These are phyloP conservation scores for Eucalyptus rudis DNA, from an alignment of 345 rosid genomes.

Conservation along the genomic window DNA sequence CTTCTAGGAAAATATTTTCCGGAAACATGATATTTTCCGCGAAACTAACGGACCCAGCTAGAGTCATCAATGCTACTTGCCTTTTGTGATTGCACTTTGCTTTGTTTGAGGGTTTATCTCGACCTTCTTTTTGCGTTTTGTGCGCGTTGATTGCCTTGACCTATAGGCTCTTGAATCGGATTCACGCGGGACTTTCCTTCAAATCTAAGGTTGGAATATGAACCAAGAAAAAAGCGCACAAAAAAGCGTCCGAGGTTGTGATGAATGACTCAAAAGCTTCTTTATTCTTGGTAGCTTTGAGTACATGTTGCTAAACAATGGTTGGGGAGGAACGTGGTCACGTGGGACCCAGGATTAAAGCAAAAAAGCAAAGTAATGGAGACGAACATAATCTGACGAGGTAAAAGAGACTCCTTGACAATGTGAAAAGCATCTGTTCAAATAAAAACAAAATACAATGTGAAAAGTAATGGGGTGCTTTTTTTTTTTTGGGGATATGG, in stretches of 20 bases:
- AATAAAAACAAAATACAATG: too few species aligned
- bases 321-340: accelerated
- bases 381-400: not conserved
- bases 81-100: accelerated
- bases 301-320: not conserved
- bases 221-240: accelerated
- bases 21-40: too few species aligned
- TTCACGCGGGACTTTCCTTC: not conserved
- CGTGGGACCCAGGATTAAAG: accelerated
- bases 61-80: not conserved
- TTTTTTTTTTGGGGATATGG: too few species aligned
- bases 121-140: accelerated
- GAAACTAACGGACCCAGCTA: too few species aligned
- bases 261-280: not conserved
- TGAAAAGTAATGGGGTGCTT: too few species aligned
- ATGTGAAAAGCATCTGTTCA: too few species aligned
- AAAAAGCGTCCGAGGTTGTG: not conserved
- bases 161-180: not conserved
- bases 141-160: accelerated
- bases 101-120: accelerated
- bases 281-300: not conserved
- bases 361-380: not conserved
- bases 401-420: not conserved
- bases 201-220: accelerated
- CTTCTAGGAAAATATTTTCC: too few species aligned